These are phyloP conservation scores for Penicillium polonicum DNA, from an alignment of 2,329 filamentous ascomycete species.

Conservation along the genomic window DNA sequence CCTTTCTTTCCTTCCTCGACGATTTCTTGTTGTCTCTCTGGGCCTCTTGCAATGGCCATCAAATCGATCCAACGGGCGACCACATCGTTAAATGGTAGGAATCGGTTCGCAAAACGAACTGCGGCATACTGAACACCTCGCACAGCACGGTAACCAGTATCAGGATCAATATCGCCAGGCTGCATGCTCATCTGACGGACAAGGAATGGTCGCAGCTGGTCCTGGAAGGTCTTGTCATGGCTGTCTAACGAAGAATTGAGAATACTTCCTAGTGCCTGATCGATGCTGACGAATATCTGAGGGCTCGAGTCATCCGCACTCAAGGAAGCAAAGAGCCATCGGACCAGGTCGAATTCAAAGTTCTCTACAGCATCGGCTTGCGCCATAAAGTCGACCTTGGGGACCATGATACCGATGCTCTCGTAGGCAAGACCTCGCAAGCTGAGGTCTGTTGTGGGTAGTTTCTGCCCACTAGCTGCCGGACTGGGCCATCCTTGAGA, in stretches of 20 bases:
- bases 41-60: conserved; percentile 65
- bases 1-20: conserved; percentile 87
- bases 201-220: conserved; percentile 57
- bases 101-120: conserved; percentile 86
- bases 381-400: conserved; percentile 42
- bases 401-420: conserved; percentile 76
- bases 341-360: conserved; percentile 55
- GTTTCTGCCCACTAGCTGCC: conserved; percentile 51
- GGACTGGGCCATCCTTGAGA: conserved; percentile 79
- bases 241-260: conserved; percentile 57
- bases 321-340: conserved; percentile 81
- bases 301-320: conserved; percentile 74
- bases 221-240: conserved; percentile 43
- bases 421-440: conserved; percentile 84
- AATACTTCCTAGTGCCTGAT: conserved; percentile 80
- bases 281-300: conserved; percentile 78
- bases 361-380: conserved; percentile 35
- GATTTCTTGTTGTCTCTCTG: conserved; percentile 74
- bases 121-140: conserved; percentile 77
- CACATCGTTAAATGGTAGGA: conserved; percentile 75
- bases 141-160: conserved; percentile 49
- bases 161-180: conserved; percentile 39
- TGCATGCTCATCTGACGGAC: conserved; percentile 64
- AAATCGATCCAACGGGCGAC: conserved; percentile 85
- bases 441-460: conserved; percentile 60